Base-by-base conservation (phyloP, 805 yeast genomes). In the Yarrowia porcina region DNA sequence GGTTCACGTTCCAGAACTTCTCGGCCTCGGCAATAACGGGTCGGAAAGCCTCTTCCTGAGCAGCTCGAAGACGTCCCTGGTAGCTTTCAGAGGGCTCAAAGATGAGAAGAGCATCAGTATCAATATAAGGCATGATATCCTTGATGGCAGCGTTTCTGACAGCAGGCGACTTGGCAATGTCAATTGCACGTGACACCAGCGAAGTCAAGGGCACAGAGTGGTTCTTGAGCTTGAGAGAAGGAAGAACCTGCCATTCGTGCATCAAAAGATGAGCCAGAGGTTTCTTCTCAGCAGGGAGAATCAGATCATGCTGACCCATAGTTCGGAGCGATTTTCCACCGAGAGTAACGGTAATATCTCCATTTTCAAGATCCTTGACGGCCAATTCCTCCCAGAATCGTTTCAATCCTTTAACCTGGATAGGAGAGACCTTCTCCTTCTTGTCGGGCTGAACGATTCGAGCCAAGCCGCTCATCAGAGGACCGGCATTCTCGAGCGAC, bases 81-180 rank as follows among this genome's bases (percentile, higher is more conserved):
- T 88, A 90, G 72, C 93, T 98, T 42, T 77, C 79, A 11, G 69
- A 67, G 12, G 97, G 96, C 1, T 97, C 86, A 70, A 92, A 88
- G 9, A 93, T 90, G 61, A 94, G 79, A 66, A 96, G 77, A 1
- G 98, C 91, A 74, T 94, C 99, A 0, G 99, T 94, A 73, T 94
- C 99, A 64, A 96, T 78, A 71, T 92, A 94, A 63, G 92, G 84
- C 70, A 93, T 76, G 65, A 94, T 75, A 66, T 82, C 82, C 44
- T 79, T 74, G 65, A 83, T 81, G 20, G 90, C 82, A 44, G 81
- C 82, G 4, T 79, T 82, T 5, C 88, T 64, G 2, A 69, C 70
- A 3, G 76, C 75, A 1, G 75, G 73, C 0, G 65, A 66, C 32
- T 77, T 73, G 25, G 78, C 74, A 67, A 94, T 76, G 73, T 94